phyloP scores from a whole-genome alignment of 106 monocot genomes.

The Agapanthus africanus region DNA sequence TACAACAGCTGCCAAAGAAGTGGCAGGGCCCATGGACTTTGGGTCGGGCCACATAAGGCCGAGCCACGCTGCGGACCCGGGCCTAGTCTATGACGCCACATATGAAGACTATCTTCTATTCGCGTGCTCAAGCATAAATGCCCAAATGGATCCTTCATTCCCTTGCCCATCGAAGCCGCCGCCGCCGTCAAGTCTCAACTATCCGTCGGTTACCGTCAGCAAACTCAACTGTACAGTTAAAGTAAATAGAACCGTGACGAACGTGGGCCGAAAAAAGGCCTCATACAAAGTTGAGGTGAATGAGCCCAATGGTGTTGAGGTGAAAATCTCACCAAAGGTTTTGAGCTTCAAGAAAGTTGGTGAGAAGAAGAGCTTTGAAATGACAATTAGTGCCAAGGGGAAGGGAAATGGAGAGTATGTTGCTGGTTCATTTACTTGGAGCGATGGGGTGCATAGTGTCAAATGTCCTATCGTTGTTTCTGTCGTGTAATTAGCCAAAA shows the following conservation, averaged over 20 bases:
- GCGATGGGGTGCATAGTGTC: conserved; percentile 54
- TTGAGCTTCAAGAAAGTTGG: conserved; percentile 29
- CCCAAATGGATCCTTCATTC: conserved; percentile 41
- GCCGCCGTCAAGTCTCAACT: conserved; percentile 45
- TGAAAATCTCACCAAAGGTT: conserved; percentile 30
- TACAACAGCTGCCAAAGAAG: conserved; percentile 20
- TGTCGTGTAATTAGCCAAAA: conserved; percentile 23
- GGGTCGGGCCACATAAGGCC: conserved; percentile 69
- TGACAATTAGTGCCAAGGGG: conserved; percentile 14
- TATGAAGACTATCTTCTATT: conserved; percentile 69
- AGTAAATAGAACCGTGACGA: conserved; percentile 51
- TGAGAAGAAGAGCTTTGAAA: conserved; percentile 48
- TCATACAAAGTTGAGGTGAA: conserved; percentile 29
- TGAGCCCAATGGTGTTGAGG: conserved; percentile 39
- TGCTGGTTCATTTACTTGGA: conserved; percentile 57
- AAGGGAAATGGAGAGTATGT: conserved; percentile 14
- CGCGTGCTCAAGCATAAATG: conserved; percentile 42
- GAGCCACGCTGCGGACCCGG: conserved; percentile 48
- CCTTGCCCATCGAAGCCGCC: conserved; percentile 44
- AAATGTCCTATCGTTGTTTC: conserved; percentile 68
- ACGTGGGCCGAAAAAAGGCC: conserved; percentile 39
- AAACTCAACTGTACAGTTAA: conserved; percentile 29
- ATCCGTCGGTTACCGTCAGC: conserved; percentile 55
- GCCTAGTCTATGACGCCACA: conserved; percentile 68
- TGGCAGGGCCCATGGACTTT: conserved; percentile 51